These are phyloP conservation scores for Pleurotus giganteus DNA, from an alignment of 768 basidiomycete species.

Conservation along the genomic window DNA sequence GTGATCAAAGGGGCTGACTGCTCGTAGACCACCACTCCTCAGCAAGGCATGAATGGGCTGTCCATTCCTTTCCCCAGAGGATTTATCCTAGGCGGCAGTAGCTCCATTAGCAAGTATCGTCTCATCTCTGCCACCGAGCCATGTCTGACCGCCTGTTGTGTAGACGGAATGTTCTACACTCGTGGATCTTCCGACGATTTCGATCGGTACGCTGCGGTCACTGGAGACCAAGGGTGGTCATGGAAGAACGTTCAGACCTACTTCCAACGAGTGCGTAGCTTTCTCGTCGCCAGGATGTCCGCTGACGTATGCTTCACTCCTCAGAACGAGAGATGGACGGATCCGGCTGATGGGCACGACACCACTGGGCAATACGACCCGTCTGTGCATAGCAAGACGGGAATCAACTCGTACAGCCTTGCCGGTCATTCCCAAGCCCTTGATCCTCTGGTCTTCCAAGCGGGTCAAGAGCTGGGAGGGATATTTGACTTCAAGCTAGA, in stretches of 20 bases:
- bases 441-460: slow-evolving; percentile 21
- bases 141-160: slow-evolving; percentile 10
- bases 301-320: neutral
- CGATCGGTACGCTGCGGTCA: slow-evolving; percentile 21
- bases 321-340: slow-evolving; percentile 16
- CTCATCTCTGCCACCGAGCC: no score
- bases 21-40: slow-evolving; percentile 24
- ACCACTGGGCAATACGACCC: slow-evolving; percentile 25
- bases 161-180: slow-evolving; percentile 23
- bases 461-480: slow-evolving; percentile 16
- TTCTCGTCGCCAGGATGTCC: neutral
- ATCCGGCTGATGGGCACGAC: slow-evolving; percentile 23
- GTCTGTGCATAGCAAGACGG: slow-evolving; percentile 21
- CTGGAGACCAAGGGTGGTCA: slow-evolving; percentile 25
- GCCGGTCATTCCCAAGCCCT: slow-evolving; percentile 16
- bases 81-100: slow-evolving; percentile 20
- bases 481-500: slow-evolving; percentile 32
- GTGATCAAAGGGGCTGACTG: slow-evolving; percentile 5
- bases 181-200: slow-evolving; percentile 24
- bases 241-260: slow-evolving; percentile 24
- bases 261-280: slow-evolving; percentile 19
- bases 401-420: slow-evolving; percentile 19
- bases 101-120: slow-evolving; percentile 21
- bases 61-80: slow-evolving; percentile 19
- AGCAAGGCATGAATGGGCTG: slow-evolving; percentile 16